phyloP scores from a whole-genome alignment of 2,329 filamentous ascomycete genomes.

The Stagonosporopsis cucurbitacearum region DNA sequence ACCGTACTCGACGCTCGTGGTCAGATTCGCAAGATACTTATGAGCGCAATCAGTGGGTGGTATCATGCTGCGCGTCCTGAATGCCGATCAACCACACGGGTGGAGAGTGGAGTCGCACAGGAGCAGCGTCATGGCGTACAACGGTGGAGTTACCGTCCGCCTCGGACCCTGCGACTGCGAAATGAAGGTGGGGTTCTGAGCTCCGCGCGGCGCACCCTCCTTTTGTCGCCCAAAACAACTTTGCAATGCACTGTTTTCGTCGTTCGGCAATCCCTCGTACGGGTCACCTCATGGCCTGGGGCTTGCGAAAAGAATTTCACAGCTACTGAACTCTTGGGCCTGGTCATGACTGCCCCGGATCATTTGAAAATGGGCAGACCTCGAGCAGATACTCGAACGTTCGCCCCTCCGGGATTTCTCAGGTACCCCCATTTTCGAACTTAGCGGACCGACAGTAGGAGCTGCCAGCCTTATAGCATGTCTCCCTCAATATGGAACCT shows the following conservation, averaged over 20 bases:
- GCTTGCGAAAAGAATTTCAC: conserved; percentile 24
- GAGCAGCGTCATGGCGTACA: background rate
- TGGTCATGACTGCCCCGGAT: conserved; percentile 18
- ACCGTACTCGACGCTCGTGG: background rate
- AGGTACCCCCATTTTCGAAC: conserved; percentile 40
- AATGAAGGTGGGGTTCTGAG: conserved; percentile 34
- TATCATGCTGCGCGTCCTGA: background rate
- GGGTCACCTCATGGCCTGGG: conserved; percentile 35
- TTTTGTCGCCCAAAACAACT: conserved; percentile 24
- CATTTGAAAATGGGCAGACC: conserved; percentile 37
- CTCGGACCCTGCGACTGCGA: background rate
- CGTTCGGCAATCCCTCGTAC: conserved; percentile 22
- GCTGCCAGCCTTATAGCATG: conserved; percentile 38
- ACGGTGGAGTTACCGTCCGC: background rate
- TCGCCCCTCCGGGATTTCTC: conserved; percentile 24
- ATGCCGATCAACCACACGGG: conserved; percentile 5
- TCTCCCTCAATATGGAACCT: conserved; percentile 40
- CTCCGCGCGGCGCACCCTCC: conserved; percentile 23
- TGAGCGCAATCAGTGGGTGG: background rate
- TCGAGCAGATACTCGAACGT: conserved; percentile 27
- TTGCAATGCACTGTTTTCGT: conserved; percentile 14
- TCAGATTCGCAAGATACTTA: background rate
- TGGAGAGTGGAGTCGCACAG: background rate
- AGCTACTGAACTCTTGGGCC: conserved; percentile 12
- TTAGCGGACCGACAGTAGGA: conserved; percentile 22